These are phyloP conservation scores for Talinum fruticosum DNA, from an alignment of 148 eudicot species.

Conservation along the genomic window DNA sequence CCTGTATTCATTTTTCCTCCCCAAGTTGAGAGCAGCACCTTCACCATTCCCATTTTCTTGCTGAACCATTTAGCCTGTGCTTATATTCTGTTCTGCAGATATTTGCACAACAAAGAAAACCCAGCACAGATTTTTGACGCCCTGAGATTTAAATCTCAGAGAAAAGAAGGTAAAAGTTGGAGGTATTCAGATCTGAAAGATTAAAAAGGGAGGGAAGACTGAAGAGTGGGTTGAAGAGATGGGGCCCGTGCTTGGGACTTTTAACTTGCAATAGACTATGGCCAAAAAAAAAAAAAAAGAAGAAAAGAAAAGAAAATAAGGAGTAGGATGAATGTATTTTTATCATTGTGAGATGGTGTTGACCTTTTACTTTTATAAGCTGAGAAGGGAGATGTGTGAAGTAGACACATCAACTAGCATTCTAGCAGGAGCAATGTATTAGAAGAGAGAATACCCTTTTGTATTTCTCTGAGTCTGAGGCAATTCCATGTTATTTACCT, in stretches of 20 bases:
- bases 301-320: neutral
- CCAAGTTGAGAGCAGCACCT: constrained; percentile 23
- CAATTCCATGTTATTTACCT: too few species aligned
- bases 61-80: constrained; percentile 21
- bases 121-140: neutral
- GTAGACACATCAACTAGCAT: neutral
- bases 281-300: too few species aligned
- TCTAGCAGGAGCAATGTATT: neutral
- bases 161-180: neutral
- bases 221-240: neutral
- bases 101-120: neutral
- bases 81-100: constrained; percentile 33
- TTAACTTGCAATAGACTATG: constrained; percentile 1
- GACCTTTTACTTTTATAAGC: neutral
- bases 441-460: neutral
- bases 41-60: constrained; percentile 18
- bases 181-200: constrained; percentile 6
- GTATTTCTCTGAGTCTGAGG: too few species aligned
- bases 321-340: neutral
- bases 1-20: constrained; percentile 53
- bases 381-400: neutral
- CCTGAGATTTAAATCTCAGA: neutral
- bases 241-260: neutral
- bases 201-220: neutral
- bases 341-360: neutral